phyloP scores from a whole-genome alignment of 2,329 filamentous ascomycete species.

The Aspergillus clavatus region DNA sequence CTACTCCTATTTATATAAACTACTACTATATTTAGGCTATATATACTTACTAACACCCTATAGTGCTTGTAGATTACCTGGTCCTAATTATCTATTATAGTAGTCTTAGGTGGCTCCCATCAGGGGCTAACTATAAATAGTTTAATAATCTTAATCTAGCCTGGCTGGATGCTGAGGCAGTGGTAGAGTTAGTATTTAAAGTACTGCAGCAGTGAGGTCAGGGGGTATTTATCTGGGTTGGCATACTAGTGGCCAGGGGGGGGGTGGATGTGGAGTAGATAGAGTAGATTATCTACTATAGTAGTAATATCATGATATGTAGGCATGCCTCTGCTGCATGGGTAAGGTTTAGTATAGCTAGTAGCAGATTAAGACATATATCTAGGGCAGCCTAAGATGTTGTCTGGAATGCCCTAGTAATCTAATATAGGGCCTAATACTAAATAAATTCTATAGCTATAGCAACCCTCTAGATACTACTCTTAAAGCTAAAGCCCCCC shows the following conservation, averaged over 20 bases:
- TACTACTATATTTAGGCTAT: not conserved
- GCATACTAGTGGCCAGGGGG: not conserved
- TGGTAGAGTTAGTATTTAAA: not conserved
- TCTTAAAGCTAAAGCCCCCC: not conserved
- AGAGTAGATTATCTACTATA: not conserved
- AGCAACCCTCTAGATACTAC: not conserved
- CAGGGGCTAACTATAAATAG: not conserved
- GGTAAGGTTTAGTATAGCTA: slow-evolving; percentile 16
- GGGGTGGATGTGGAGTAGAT: not conserved
- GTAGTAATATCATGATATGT: slow-evolving; percentile 15
- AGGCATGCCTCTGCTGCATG: slow-evolving; percentile 20
- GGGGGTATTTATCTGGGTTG: not conserved
- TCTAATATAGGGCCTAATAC: slow-evolving; percentile 21
- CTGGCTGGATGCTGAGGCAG: not conserved
- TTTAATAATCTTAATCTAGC: not conserved
- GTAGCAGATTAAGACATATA: slow-evolving; percentile 23
- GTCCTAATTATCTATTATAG: not conserved
- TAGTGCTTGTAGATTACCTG: not conserved
- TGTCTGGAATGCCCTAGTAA: slow-evolving; percentile 22
- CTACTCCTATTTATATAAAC: slow-evolving; percentile 4
- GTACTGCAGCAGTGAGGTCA: not conserved
- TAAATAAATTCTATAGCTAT: slow-evolving; percentile 14
- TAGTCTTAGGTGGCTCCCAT: not conserved
- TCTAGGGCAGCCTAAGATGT: slow-evolving; percentile 18
- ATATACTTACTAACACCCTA: not conserved